Base-by-base conservation (phyloP, 345 rosid genomes). In the Camelina neglecta region DNA sequence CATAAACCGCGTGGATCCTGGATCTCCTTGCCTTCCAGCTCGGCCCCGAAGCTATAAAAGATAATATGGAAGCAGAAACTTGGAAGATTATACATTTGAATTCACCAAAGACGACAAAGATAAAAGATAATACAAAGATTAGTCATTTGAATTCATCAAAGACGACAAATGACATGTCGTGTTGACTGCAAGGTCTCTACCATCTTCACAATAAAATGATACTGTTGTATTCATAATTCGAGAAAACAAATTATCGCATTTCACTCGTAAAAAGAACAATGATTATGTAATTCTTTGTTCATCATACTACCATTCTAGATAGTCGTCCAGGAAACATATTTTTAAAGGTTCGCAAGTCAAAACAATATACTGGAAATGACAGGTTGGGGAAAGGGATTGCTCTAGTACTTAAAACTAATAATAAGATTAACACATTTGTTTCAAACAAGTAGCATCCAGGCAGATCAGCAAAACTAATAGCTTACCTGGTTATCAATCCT, bases 11-110 rank as follows among this genome's bases (percentile, higher is more conserved):
- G 98, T 91, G 55, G 98, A 93, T 80, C 97, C 97, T 73, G 90
- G 98, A 86, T 93, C 98, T 31, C 98, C 98, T 79, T 93, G 97
- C 83, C 98, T 87, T 83, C 96, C 98, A 74, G 98, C 96, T 88
- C 98, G 81, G 60, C 98, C 98, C 71, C 98, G 97, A 76, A 93
- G 98, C 98, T 93, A 78, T 49, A 57, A 71, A 54, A 65, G 47
- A 77, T 35, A 16, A 71, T 12, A 60, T 45, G 47, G 61, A 71
- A 24, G 18, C 16, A 44, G 64, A 61, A 68, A 60, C 44, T 55
- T 53, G 21, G 57, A 76, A 45, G 7, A 63, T 70, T 63, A 70
- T 38, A 7, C 13, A 70, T 60, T 50, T 50, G 68, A 50, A 39
- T 67, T 35, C 54, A 67, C 54, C 39, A 76, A 63, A 47, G 51